Evolutionary conservation across 2,329 filamentous ascomycete genomes (phyloP), one percentile per base, ranked within the genome.

Genomic region (Fusarium sororula): DNA sequence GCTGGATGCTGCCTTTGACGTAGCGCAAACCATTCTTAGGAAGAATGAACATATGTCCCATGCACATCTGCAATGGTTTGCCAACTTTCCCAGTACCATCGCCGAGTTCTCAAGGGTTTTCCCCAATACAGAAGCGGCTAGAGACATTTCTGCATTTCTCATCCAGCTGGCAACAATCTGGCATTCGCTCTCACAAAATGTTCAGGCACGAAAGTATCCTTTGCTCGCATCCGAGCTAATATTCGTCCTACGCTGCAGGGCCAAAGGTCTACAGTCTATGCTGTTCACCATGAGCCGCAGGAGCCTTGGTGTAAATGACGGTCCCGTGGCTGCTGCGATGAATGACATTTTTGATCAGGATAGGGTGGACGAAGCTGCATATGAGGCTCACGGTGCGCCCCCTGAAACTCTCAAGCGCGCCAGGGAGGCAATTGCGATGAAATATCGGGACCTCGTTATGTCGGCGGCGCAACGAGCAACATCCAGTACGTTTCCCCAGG

Each of bases 211-310:
- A 28, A 59, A 39, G 26, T 80, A 76, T 39, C 82, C 82, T 1
- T 55, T 82, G 7, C 67, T 81, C 24, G 70, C 75, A 6, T 75
- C 58, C 22, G 81, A 83, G 59, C 28, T 80, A 32, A 62, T 20
- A 12, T 12, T 60, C 4, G 12, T 54, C 8, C 63, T 83, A 4
- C 55, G 57, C 45, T 83, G 81, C 47, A 41, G 50, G 13, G 82
- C 81, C 11, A 44, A 44, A 11, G 55, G 68, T 6, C 51, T 82
- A 11, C 75, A 78, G 24, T 59, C 63, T 12, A 68, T 80, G 44
- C 53, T 83, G 3, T 83, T 82, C 50, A 80, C 72, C 17, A 65
- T 76, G 41, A 82, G 75, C 41, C 80, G 80, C 35, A 76, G 78
- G 28, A 55, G 57, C 2, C 70, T 83, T 38, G 75, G 77, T 4